Percentiles rank a stretch among this genome's conserved stretches.
phyloP scores from a whole-genome alignment of 2,329 filamentous ascomycete genomes.

The Apiospora hydei region DNA sequence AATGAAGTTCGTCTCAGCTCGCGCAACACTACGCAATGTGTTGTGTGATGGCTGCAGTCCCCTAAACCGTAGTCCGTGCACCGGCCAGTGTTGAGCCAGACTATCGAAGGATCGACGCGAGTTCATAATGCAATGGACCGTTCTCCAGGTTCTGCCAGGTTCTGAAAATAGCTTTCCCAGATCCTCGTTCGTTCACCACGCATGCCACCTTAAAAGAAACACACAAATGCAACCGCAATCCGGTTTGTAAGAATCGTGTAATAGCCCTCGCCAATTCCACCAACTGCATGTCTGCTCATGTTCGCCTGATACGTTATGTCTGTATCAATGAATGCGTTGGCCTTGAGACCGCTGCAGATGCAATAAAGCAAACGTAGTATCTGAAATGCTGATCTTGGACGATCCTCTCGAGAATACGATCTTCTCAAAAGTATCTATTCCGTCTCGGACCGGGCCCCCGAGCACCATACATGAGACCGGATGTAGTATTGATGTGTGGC shows the following conservation, averaged over 20 bases:
- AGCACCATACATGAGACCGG: not conserved
- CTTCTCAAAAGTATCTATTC: not conserved
- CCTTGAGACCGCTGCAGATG: not conserved
- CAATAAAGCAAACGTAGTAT: not conserved
- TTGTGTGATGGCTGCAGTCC: conserved; percentile 1
- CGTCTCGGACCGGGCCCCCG: not conserved
- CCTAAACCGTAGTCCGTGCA: not conserved
- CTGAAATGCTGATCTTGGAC: not conserved
- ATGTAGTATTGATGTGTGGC: not conserved
- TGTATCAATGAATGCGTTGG: not conserved
- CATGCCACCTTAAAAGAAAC: not conserved
- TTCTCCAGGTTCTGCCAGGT: conserved; percentile 5
- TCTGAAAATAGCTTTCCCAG: conserved; percentile 15
- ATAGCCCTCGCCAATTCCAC: not conserved
- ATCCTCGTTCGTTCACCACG: not conserved
- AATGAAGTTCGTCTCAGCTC: not conserved
- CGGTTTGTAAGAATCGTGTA: conserved; percentile 8
- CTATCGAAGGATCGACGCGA: conserved; percentile 20
- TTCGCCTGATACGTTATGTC: not conserved
- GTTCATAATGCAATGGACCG: conserved; percentile 17
- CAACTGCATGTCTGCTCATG: not conserved
- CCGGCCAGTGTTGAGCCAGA: conserved; percentile 6
- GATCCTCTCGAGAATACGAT: conserved; percentile 13
- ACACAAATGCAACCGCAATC: not conserved
- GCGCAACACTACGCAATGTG: not conserved